These are phyloP conservation scores for Papilionanthe hybrid DNA, from an alignment of 116 monocot species.

Conservation along the genomic window DNA sequence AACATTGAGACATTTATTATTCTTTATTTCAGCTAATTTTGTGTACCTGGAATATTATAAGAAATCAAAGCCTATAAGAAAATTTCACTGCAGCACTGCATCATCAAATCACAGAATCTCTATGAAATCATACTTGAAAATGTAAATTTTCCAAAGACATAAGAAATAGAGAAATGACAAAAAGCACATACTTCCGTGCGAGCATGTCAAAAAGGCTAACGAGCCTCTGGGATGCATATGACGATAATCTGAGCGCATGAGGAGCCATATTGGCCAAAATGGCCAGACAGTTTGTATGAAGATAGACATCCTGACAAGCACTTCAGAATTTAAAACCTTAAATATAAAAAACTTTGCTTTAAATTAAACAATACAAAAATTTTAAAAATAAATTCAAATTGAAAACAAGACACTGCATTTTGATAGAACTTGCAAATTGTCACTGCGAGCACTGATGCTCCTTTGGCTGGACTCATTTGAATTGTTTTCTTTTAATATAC, in stretches of 20 bases:
- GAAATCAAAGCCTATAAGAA: neutral
- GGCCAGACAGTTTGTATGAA: slow-evolving; percentile 96
- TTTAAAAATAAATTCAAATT: neutral
- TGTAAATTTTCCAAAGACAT: too few species aligned
- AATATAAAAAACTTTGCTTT: neutral
- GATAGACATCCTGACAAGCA: slow-evolving; percentile 71
- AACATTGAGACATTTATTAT: slow-evolving; percentile 49
- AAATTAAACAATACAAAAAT: neutral
- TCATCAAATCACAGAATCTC: neutral
- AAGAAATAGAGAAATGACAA: neutral
- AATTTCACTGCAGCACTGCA: neutral
- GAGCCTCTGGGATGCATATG: slow-evolving; percentile 96
- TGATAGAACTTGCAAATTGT: too few species aligned
- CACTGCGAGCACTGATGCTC: too few species aligned
- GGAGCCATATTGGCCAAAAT: slow-evolving; percentile 98
- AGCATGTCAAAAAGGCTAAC: slow-evolving; percentile 99
- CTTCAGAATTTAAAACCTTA: neutral
- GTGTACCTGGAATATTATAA: slow-evolving; percentile 50
- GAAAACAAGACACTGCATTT: too few species aligned
- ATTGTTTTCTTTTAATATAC: too few species aligned
- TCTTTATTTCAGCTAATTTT: slow-evolving; percentile 73
- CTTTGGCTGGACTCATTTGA: too few species aligned
- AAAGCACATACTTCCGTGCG: slow-evolving; percentile 71
- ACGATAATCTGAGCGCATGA: slow-evolving; percentile 83
- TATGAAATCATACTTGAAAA: too few species aligned